Evolutionary conservation across 352 stramenopile genomes (phyloP), one percentile per base, ranked within the genome.

Genomic region (Phytophthora pinifolia): DNA sequence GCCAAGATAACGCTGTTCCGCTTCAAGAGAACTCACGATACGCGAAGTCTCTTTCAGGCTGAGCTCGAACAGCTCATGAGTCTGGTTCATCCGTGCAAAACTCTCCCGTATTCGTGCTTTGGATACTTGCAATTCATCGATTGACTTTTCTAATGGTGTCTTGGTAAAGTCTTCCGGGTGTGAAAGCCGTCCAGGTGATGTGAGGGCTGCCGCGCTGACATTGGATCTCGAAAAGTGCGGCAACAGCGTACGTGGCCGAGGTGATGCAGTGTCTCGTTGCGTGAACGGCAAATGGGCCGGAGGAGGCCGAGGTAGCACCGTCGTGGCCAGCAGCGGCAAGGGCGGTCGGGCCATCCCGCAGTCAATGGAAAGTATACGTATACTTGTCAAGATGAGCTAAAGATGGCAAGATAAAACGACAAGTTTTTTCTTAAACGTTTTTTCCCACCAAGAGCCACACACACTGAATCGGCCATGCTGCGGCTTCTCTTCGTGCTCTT

Each of bases 1-100:
- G 0, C 58, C 42, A 12, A 74, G 22, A 7, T 54, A 34, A 6
- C 59, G 57, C 32, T 81, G 69, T n/a, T 79, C 62, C 1, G 41
- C 10, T 22, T 67, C 58, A 4, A 79, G 35, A 0, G 37, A 46
- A 2, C 56, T 62, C 22, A 71, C 49, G 32, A 71, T 54, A 0
- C 57, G 54, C 9, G 48, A 47, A 17, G 57, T 62, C 43, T 76
- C 62, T 1, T 49, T 18, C 32, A 72, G 46, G n/a, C 76, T 66
- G 3, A 59, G 43, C 37, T 67, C 55, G 39, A 79, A 72, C 18
- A 61, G 22, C 10, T 56, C 37, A 9, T 81, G 54, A 0, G 72
- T 76, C 35, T 72, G 61, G 22, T 53, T 60, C 39, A 81, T 74
- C 22, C 72, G 66, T 27, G 56, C 43, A 17, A 81, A 68, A 50